Percentiles rank a stretch among this genome's conserved stretches.
These are phyloP conservation scores for Neoboletus magnificus DNA, from an alignment of 768 basidiomycete genomes.

Conservation along the genomic window DNA sequence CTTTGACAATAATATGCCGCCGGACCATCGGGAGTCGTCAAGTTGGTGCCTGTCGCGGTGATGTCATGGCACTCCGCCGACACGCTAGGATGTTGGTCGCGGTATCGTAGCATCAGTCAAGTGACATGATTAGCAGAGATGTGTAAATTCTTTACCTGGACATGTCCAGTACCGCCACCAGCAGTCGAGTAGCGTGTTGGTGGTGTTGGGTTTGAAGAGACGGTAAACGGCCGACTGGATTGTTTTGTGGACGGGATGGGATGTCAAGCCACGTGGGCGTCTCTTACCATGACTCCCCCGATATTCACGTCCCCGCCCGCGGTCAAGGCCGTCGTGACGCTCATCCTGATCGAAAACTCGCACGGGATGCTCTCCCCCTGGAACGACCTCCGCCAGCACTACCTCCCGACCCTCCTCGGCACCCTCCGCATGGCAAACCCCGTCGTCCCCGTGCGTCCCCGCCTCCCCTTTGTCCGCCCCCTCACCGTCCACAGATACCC, in stretches of 20 bases:
- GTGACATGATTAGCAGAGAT: too few species aligned
- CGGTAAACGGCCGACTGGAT: too few species aligned
- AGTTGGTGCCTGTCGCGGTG: conserved; percentile 30
- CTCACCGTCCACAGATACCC: conserved; percentile 23
- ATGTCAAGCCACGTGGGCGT: conserved; percentile 17
- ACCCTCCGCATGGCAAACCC: conserved; percentile 40
- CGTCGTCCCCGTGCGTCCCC: conserved; percentile 38
- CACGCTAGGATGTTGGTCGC: conserved; percentile 33
- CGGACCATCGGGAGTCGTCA: conserved; percentile 31
- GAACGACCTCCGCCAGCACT: conserved; percentile 47
- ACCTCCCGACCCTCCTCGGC: conserved; percentile 42
- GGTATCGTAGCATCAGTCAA: conserved; percentile 37
- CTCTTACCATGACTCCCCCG: neutral
- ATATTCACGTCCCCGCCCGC: conserved; percentile 23
- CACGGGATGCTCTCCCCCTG: conserved; percentile 42
- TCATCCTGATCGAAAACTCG: conserved; percentile 58
- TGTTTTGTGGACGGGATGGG: too few species aligned
- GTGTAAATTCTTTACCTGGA: too few species aligned
- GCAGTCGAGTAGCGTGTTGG: conserved; percentile 36
- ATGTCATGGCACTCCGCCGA: conserved; percentile 37
- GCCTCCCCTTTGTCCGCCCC: neutral
- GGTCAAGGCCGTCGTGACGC: conserved; percentile 29
- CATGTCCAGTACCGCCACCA: conserved; percentile 44
- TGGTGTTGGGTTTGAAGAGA: conserved; percentile 33
- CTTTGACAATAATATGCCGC: conserved; percentile 36